Evolutionary conservation across 2,329 filamentous ascomycete species (phyloP).

Genomic region (Fusarium heterosporum): DNA sequence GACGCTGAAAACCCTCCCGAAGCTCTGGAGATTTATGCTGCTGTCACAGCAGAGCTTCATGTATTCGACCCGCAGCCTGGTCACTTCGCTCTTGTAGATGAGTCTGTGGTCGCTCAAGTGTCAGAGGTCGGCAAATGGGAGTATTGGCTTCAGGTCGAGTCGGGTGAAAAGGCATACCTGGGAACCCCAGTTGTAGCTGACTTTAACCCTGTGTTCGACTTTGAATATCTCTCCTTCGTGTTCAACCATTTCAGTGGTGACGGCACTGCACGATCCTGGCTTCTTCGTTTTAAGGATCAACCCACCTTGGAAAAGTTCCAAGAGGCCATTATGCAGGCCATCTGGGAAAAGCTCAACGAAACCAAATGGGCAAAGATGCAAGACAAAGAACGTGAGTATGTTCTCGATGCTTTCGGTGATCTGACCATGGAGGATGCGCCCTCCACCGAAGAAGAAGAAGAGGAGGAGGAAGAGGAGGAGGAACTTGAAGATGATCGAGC

Average conservation of each 20-base stretch:
- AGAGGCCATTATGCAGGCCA: conserved; percentile 90
- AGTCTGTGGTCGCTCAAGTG: conserved; percentile 80
- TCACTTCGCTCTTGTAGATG: conserved; percentile 84
- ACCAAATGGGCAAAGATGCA: conserved; percentile 94
- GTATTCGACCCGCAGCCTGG: conserved; percentile 91
- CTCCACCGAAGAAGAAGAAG: conserved; percentile 59
- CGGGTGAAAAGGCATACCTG: conserved; percentile 83
- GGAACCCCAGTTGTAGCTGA: conserved; percentile 88
- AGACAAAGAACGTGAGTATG: conserved; percentile 92
- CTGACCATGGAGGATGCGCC: conserved; percentile 86
- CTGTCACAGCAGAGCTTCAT: conserved; percentile 86
- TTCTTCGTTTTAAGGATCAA: conserved; percentile 90
- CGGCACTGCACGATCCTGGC: conserved; percentile 93
- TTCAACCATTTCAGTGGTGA: conserved; percentile 96
- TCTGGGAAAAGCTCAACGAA: conserved; percentile 97
- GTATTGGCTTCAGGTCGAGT: conserved; percentile 92
- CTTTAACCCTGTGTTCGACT: conserved; percentile 98
- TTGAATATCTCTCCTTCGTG: conserved; percentile 98
- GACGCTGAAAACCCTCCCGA: conserved; percentile 66
- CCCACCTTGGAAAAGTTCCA: conserved; percentile 86
- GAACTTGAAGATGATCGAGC: conserved; percentile 72
- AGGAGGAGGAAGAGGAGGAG: conserved; percentile 66
- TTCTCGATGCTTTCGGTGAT: conserved; percentile 95
- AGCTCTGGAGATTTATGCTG: conserved; percentile 76
- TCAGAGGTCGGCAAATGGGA: conserved; percentile 91